Conservation (phyloP, 2,329 filamentous ascomycete species). For the Verruconis gallopava region DNA sequence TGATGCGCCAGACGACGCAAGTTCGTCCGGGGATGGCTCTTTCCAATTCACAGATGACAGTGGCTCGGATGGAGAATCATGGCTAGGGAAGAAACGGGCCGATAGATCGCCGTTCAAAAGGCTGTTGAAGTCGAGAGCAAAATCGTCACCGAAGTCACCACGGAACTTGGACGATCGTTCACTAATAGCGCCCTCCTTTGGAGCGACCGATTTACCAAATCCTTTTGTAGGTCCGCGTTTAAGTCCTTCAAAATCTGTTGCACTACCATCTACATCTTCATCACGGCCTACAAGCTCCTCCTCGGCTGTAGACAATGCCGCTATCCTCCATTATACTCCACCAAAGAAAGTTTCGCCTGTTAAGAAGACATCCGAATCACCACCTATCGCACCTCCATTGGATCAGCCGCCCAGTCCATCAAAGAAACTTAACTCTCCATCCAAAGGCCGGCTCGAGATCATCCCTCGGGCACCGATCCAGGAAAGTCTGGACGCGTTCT, state of each 20-base stretch:
- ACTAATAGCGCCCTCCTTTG: neutral
- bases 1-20: neutral
- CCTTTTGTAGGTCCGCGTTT: neutral
- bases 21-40: neutral
- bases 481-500: constrained; percentile 45
- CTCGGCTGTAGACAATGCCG: constrained; percentile 6
- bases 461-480: constrained; percentile 44
- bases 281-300: constrained; percentile 4
- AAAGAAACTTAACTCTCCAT: constrained; percentile 32
- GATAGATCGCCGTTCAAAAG: neutral
- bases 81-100: neutral
- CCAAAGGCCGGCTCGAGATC: constrained; percentile 25
- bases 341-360: constrained; percentile 1
- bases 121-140: neutral
- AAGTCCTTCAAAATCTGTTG: neutral
- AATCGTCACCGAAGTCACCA: too few relatives aligned
- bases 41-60: neutral
- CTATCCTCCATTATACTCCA: constrained; percentile 7
- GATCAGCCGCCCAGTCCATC: constrained; percentile 4
- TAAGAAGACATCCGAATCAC: neutral
- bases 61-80: neutral
- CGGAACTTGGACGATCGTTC: constrained; percentile 3
- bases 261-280: neutral
- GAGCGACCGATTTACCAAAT: neutral
- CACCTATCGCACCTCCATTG: neutral